phyloP scores from a whole-genome alignment of 78 protist genomes.

The Blattamonas nauphoetae region DNA sequence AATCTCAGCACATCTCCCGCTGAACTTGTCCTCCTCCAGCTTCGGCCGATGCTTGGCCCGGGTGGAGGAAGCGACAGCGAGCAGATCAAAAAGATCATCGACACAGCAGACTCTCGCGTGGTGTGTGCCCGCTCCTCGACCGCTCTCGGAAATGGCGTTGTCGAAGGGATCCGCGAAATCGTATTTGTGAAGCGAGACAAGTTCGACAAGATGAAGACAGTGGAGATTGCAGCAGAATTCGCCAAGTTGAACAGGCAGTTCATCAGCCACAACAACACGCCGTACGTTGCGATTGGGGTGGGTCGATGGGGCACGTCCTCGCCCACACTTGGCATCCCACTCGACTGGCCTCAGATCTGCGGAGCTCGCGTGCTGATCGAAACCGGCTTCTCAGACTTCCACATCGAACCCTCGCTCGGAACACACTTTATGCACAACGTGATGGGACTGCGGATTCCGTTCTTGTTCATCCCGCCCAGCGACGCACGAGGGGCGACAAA shows the following conservation, averaged over 20 bases:
- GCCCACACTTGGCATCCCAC: neutral
- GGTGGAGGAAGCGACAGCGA: neutral
- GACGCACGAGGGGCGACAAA: neutral
- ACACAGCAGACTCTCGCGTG: too few relatives aligned
- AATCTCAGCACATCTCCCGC: neutral
- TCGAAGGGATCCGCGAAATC: neutral
- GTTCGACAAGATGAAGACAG: slow-evolving; percentile 3
- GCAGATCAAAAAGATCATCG: neutral
- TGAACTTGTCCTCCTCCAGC: neutral
- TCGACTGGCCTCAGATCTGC: slow-evolving; percentile 11
- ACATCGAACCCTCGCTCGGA: slow-evolving; percentile 9
- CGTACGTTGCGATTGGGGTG: slow-evolving; percentile 2
- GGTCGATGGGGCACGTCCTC: slow-evolving; percentile 13
- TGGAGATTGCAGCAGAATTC: neutral
- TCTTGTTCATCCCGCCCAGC: neutral
- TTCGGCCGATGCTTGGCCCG: slow-evolving; percentile 15
- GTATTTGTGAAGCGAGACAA: neutral
- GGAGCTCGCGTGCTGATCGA: slow-evolving; percentile 8
- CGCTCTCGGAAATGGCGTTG: neutral
- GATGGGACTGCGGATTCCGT: slow-evolving; percentile 15
- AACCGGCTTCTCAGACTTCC: neutral
- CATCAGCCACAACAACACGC: neutral
- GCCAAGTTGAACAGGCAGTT: neutral
- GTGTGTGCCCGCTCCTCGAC: neutral
- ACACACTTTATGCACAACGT: slow-evolving; percentile 15